Conservation (phyloP, 768 basidiomycete genomes). For the Chiua virens region DNA sequence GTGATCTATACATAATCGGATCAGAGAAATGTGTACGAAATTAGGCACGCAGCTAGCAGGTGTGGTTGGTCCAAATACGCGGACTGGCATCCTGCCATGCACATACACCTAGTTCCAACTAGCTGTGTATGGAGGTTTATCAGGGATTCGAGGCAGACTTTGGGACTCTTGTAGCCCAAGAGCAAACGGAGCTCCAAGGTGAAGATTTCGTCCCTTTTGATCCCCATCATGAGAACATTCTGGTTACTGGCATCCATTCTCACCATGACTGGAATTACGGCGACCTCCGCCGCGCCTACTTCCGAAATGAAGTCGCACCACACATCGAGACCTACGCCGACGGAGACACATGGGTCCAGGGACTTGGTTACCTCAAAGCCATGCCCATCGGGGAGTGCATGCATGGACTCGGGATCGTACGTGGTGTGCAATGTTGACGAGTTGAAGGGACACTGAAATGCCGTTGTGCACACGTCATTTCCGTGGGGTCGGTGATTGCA, state of each 20-base stretch:
- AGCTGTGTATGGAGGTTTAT: conserved; percentile 7
- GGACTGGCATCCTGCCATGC: conserved; percentile 1
- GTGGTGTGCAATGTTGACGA: conserved; percentile 4
- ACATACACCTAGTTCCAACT: conserved; percentile 15
- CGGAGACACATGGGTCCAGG: conserved; percentile 9
- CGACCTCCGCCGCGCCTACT: conserved; percentile 13
- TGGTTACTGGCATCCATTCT: conserved; percentile 2
- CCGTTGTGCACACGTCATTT: not conserved
- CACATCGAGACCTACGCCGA: conserved; percentile 9
- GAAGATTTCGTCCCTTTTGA: not conserved
- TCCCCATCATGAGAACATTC: conserved; percentile 1
- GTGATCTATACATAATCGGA: conserved; percentile 5
- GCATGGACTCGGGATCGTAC: conserved; percentile 2
- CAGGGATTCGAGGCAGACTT: not conserved
- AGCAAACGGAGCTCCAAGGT: not conserved
- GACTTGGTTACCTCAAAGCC: conserved; percentile 5
- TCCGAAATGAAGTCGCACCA: not conserved
- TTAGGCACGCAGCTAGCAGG: not conserved
- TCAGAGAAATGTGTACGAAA: conserved; percentile 9
- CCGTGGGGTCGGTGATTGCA: not conserved
- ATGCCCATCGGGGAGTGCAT: conserved; percentile 5
- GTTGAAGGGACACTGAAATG: conserved; percentile 1
- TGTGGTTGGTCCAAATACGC: not conserved
- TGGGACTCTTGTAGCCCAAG: not conserved
- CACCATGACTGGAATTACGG: not conserved